These are phyloP conservation scores for Lagenidium sp. DNA, from an alignment of 352 stramenopile species.

Conservation along the genomic window DNA sequence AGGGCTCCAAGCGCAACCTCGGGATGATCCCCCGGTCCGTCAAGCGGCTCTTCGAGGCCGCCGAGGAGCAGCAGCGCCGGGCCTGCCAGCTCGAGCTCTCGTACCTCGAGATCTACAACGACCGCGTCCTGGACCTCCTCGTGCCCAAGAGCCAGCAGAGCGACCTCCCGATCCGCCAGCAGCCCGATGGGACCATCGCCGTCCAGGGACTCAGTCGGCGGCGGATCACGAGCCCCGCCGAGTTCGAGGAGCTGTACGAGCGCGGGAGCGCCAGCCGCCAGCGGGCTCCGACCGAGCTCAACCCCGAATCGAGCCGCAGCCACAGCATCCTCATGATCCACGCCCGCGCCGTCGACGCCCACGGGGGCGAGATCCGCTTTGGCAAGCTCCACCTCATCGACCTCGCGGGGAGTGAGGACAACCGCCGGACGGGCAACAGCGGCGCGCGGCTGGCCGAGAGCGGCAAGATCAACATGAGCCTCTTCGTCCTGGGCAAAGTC, in stretches of 20 bases:
- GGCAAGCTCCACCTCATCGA: constrained; percentile 38
- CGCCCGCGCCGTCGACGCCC: constrained; percentile 8
- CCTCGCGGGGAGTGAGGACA: constrained; percentile 29
- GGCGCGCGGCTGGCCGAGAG: constrained; percentile 18
- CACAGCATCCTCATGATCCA: constrained; percentile 80
- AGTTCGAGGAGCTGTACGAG: constrained; percentile 27
- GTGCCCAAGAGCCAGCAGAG: constrained; percentile 12
- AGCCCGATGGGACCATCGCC: constrained; percentile 19
- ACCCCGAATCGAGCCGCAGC: constrained; percentile 56
- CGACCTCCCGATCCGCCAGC: constrained; percentile 28
- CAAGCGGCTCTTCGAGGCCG: constrained; percentile 33
- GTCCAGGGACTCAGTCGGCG: constrained; percentile 22
- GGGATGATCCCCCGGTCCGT: constrained; percentile 41
- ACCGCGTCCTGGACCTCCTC: constrained; percentile 75
- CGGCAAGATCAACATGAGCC: constrained; percentile 64
- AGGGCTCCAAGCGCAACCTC: constrained; percentile 32
- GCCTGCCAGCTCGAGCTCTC: constrained; percentile 26
- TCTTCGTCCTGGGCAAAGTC: constrained; percentile 72
- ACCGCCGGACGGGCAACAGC: constrained; percentile 21
- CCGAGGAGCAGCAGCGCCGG: constrained; percentile 9
- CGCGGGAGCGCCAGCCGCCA: constrained; percentile 14
- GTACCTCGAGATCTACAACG: constrained; percentile 89
- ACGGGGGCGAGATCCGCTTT: constrained; percentile 4
- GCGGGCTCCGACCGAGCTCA: constrained; percentile 42
- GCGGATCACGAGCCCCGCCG: constrained; percentile 15